Conservation (phyloP, 768 basidiomycete species). For the Serendipita sp. region DNA sequence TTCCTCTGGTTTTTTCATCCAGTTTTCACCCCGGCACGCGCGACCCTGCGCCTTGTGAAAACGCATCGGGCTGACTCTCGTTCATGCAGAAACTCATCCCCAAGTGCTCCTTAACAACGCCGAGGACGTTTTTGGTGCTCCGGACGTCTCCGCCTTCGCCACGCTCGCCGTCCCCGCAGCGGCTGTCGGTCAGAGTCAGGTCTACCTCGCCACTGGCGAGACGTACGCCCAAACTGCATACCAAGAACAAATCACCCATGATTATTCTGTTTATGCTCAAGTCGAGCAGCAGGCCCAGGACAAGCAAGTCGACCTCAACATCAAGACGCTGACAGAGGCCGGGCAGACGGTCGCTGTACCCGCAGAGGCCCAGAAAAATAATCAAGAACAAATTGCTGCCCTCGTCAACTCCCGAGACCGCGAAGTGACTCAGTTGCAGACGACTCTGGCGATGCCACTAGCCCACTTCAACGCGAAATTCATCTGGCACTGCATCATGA, state of each 20-base stretch:
- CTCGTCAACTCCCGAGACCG: neutral
- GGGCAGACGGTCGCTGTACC: neutral
- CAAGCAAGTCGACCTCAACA: neutral
- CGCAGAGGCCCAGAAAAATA: neutral
- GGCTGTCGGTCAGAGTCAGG: neutral
- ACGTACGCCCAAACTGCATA: neutral
- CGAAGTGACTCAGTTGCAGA: constrained; percentile 4
- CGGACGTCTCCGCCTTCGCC: neutral
- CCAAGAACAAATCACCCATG: neutral
- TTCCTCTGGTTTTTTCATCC: neutral
- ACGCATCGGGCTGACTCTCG: neutral
- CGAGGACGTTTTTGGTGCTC: neutral
- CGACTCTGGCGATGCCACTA: constrained; percentile 3
- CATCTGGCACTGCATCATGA: constrained; percentile 7
- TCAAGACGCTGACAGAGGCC: neutral
- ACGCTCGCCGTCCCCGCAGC: neutral
- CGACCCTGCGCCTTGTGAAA: constrained; percentile 4
- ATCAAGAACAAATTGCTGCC: constrained; percentile 7
- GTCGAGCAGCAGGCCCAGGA: neutral
- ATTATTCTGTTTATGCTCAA: neutral
- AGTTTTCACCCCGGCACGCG: neutral
- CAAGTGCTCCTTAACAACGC: neutral
- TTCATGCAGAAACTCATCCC: neutral
- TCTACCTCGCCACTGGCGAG: neutral
- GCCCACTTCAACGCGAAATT: constrained; percentile 7